Conservation (phyloP, 345 rosid species). For the Clausena lansium region DNA sequence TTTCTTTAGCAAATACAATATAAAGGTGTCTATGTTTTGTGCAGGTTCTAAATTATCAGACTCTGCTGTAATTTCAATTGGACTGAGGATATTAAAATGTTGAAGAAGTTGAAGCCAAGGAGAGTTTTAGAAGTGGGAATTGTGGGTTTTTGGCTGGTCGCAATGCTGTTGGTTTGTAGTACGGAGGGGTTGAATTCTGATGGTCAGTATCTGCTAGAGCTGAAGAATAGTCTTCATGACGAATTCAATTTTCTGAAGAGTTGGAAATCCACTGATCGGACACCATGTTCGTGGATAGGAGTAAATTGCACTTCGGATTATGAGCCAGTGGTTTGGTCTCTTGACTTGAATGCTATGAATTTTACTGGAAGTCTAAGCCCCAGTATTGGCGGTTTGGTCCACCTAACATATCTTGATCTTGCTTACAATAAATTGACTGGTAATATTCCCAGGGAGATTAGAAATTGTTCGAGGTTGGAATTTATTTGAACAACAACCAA, state of each 20-base stretch:
- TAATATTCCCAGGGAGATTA: conserved; percentile 70
- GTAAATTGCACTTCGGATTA: conserved; percentile 57
- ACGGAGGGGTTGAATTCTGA: conserved; percentile 62
- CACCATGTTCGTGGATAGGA: conserved; percentile 82
- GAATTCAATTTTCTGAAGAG: conserved; percentile 39
- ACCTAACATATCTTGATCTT: conserved; percentile 61
- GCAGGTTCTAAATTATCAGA: conserved; percentile 25
- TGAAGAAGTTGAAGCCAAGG: conserved; percentile 14
- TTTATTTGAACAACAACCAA: conserved; percentile 66
- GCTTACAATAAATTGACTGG: conserved; percentile 55
- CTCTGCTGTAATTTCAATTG: conserved; percentile 9
- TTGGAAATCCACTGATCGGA: conserved; percentile 70
- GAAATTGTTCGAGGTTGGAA: conserved; percentile 54
- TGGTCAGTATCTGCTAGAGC: conserved; percentile 61
- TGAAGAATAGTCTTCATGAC: conserved; percentile 62
- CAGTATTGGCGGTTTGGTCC: conserved; percentile 60
- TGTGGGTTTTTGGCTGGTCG: conserved; percentile 32
- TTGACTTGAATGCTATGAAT: conserved; percentile 67
- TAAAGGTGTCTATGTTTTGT: conserved; percentile 2
- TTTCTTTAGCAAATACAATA: conserved; percentile 12
- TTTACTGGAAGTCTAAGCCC: conserved; percentile 76
- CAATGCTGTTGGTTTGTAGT: conserved; percentile 38
- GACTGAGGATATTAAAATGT: conserved; percentile 23
- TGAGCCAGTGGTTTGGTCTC: conserved; percentile 53
- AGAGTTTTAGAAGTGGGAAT: conserved; percentile 31